Conservation (phyloP, 2,329 filamentous ascomycete genomes). For the Aaosphaeria pasadenensis region DNA sequence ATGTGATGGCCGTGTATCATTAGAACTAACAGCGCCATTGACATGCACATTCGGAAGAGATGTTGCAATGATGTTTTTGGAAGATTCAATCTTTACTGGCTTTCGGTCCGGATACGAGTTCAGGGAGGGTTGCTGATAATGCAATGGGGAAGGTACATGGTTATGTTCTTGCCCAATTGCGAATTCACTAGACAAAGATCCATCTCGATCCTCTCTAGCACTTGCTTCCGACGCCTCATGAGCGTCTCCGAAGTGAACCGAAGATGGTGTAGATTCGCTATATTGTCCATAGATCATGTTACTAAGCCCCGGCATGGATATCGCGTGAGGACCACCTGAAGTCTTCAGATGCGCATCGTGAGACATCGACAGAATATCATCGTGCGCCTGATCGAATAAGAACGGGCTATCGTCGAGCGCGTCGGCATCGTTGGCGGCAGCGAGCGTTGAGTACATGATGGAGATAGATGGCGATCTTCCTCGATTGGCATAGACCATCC, state of each 20-base stretch:
- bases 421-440: constrained; percentile 29
- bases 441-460: constrained; percentile 35
- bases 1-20: too few species aligned
- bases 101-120: constrained; percentile 14
- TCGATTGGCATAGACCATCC: constrained; percentile 18
- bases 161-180: constrained; percentile 22
- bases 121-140: constrained; percentile 21
- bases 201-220: constrained; percentile 29
- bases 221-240: constrained; percentile 35
- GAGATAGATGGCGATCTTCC: constrained; percentile 3
- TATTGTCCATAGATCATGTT: constrained; percentile 31
- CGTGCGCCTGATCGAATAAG: constrained; percentile 30
- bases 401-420: constrained; percentile 33
- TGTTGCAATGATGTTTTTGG: background rate
- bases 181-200: constrained; percentile 26
- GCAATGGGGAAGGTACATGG: constrained; percentile 26
- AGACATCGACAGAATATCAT: constrained; percentile 30
- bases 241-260: constrained; percentile 36
- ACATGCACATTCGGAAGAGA: too few species aligned
- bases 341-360: constrained; percentile 32
- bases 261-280: constrained; percentile 39
- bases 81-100: background rate
- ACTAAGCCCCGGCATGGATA: constrained; percentile 32
- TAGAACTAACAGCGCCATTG: too few species aligned
- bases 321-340: constrained; percentile 14